A percentile compares a stretch with the other conserved stretches of the same genome.
These are phyloP conservation scores for Xylaria sp. DNA, from an alignment of 2,329 filamentous ascomycete genomes.

Conservation along the genomic window DNA sequence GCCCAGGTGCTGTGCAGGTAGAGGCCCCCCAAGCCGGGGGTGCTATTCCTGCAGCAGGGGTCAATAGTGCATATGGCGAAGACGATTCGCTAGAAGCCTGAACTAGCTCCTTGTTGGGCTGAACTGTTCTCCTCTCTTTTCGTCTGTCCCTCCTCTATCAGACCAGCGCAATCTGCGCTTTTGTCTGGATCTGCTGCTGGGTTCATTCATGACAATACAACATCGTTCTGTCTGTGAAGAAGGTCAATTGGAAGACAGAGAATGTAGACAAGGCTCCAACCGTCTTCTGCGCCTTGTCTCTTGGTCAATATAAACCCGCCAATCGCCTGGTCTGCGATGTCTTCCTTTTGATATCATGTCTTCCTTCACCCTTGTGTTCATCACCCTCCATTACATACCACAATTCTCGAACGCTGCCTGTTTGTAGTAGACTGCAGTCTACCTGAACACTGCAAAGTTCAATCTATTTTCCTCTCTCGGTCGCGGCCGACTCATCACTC, in stretches of 20 bases:
- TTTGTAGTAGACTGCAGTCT: not conserved
- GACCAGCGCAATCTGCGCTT: no score
- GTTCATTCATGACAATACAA: slow-evolving; percentile 9
- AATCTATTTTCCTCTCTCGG: not conserved
- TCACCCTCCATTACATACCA: not conserved
- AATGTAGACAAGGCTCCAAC: slow-evolving; percentile 15
- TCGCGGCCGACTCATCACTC: not conserved
- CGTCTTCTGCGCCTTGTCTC: not conserved
- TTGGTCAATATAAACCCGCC: not conserved
- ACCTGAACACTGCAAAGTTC: not conserved
- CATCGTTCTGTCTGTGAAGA: not conserved
- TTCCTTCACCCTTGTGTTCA: not conserved
- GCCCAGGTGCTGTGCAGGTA: not conserved
- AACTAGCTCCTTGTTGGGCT: slow-evolving; percentile 44
- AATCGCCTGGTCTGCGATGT: slow-evolving; percentile 4
- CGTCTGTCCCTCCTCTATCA: not conserved
- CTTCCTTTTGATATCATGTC: not conserved
- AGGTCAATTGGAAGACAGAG: slow-evolving; percentile 2
- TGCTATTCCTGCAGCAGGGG: slow-evolving; percentile 41
- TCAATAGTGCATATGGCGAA: slow-evolving; percentile 33
- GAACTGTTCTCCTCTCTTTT: slow-evolving; percentile 30
- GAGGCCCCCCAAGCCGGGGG: slow-evolving; percentile 36
- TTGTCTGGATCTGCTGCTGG: not conserved
- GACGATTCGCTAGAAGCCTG: slow-evolving; percentile 43
- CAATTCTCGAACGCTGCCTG: not conserved